A percentile compares a stretch with the other conserved stretches of the same genome.
Conservation (phyloP, 108 stramenopile species). For the Skeletonema tropicum region DNA sequence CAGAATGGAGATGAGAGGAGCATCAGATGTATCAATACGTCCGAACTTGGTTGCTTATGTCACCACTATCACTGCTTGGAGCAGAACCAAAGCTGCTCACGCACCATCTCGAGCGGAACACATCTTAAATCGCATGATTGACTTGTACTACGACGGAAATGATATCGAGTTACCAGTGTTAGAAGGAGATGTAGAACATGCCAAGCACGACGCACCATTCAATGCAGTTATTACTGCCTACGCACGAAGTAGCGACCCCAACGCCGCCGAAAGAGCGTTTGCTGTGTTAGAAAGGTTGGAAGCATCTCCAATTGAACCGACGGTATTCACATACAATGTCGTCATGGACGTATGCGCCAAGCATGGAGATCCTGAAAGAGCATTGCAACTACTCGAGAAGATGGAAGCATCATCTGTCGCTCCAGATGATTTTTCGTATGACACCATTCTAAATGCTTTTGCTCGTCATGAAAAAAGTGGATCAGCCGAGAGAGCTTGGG, state of each 20-base stretch:
- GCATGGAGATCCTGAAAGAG: slow-evolving; percentile 42
- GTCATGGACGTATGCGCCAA: slow-evolving; percentile 54
- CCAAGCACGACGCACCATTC: slow-evolving; percentile 57
- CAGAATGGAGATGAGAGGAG: slow-evolving; percentile 40
- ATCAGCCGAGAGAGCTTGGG: slow-evolving; percentile 40
- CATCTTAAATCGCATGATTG: slow-evolving; percentile 40
- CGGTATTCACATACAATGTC: slow-evolving; percentile 45
- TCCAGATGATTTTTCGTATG: slow-evolving; percentile 27
- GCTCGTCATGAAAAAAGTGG: slow-evolving; percentile 29
- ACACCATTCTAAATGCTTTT: slow-evolving; percentile 46
- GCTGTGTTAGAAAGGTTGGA: slow-evolving; percentile 45
- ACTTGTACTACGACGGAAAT: slow-evolving; percentile 34
- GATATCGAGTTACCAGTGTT: slow-evolving; percentile 16
- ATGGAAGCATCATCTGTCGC: slow-evolving; percentile 27
- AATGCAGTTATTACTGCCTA: slow-evolving; percentile 62
- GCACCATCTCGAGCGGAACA: slow-evolving; percentile 43
- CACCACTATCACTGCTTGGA: slow-evolving; percentile 40
- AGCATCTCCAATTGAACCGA: slow-evolving; percentile 30
- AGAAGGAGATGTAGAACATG: slow-evolving; percentile 35
- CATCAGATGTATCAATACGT: slow-evolving; percentile 24
- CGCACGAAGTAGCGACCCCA: slow-evolving; percentile 36
- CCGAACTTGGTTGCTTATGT: slow-evolving; percentile 43
- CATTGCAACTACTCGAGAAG: slow-evolving; percentile 34
- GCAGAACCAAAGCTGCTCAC: slow-evolving; percentile 19
- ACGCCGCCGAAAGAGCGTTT: slow-evolving; percentile 44